Evolutionary conservation across 768 basidiomycete species (phyloP).

Genomic region (Nidula microcarpa): DNA sequence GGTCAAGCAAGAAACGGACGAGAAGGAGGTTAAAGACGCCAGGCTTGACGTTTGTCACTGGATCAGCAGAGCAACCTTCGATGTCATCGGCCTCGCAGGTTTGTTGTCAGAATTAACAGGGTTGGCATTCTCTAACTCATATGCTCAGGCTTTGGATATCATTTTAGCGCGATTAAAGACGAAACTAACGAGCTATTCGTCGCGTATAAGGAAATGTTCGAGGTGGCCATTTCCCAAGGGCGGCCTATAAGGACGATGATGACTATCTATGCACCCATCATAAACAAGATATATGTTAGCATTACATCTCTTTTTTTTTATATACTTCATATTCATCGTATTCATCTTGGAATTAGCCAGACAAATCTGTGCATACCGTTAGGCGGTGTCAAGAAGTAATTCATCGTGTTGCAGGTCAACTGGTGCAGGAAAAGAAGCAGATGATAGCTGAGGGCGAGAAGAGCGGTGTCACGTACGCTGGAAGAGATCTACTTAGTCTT

Average conservation of each 20-base stretch:
- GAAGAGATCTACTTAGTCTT: conserved; percentile 75
- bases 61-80: conserved; percentile 83
- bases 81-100: conserved; percentile 91
- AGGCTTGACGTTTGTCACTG: conserved; percentile 76
- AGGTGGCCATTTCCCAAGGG: conserved; percentile 60
- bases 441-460: conserved; percentile 62
- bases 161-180: conserved; percentile 79
- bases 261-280: conserved; percentile 55
- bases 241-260: conserved; percentile 40
- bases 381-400: conserved; percentile 60
- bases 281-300: conserved; percentile 56
- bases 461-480: conserved; percentile 46
- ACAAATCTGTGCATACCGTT: conserved; percentile 45
- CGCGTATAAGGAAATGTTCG: conserved; percentile 87
- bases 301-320: not conserved
- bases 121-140: not conserved
- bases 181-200: conserved; percentile 74
- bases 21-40: conserved; percentile 20
- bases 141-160: conserved; percentile 73
- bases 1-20: conserved; percentile 21
- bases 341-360: conserved; percentile 39
- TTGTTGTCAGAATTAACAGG: conserved; percentile 6
- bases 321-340: not conserved
- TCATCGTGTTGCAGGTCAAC: conserved; percentile 62
- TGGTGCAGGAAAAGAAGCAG: conserved; percentile 77